Percentiles rank a stretch among this genome's conserved stretches.
These are phyloP conservation scores for Calonectria leucothoes DNA, from an alignment of 2,329 filamentous ascomycete genomes.

Conservation along the genomic window DNA sequence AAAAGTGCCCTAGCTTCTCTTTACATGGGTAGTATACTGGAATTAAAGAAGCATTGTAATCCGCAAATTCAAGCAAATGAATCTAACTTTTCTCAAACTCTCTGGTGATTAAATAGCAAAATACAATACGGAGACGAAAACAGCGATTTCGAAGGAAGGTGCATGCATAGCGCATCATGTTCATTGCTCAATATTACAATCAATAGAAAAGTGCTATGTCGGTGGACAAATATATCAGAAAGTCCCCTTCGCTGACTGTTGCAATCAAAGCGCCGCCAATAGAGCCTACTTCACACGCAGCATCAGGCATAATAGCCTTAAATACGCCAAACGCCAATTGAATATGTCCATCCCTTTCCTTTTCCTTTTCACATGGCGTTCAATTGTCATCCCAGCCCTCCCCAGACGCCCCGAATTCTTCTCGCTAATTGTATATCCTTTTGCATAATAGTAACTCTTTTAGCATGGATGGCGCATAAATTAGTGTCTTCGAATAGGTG, in stretches of 20 bases:
- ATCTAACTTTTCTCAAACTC: neutral
- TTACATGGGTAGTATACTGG: neutral
- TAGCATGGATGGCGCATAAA: slow-evolving; percentile 95
- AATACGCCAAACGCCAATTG: slow-evolving; percentile 21
- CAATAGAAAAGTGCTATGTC: neutral
- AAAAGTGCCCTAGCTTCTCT: neutral
- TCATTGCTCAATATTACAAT: slow-evolving; percentile 7
- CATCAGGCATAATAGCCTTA: slow-evolving; percentile 35
- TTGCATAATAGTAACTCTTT: slow-evolving; percentile 96
- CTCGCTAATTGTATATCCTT: slow-evolving; percentile 96
- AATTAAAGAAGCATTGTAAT: neutral
- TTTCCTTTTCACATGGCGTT: slow-evolving; percentile 22
- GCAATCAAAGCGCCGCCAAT: neutral
- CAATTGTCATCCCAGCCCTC: slow-evolving; percentile 63
- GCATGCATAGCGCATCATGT: neutral
- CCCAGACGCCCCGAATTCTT: slow-evolving; percentile 83
- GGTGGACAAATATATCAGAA: neutral
- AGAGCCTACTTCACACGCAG: slow-evolving; percentile 12
- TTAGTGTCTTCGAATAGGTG: slow-evolving; percentile 89
- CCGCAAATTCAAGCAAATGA: neutral
- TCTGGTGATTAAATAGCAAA: neutral
- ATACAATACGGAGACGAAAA: neutral
- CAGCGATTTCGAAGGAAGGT: too few species aligned
- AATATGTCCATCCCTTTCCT: slow-evolving; percentile 30
- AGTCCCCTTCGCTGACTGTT: neutral